These are phyloP conservation scores for Colletotrichum magnum DNA, from an alignment of 2,329 filamentous ascomycete genomes.

Conservation along the genomic window DNA sequence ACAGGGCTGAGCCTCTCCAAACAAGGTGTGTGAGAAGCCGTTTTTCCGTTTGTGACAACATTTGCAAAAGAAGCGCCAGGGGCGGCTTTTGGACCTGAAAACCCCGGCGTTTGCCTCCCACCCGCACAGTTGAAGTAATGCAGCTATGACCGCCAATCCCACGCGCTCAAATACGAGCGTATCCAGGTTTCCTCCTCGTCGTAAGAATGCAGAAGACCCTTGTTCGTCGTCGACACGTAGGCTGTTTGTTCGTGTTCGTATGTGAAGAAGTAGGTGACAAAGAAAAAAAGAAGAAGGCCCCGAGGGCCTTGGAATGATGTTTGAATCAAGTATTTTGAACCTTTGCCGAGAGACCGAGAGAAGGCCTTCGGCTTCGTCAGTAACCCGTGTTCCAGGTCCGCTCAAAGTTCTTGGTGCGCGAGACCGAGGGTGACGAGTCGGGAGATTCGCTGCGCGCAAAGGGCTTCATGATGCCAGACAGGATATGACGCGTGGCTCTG, in stretches of 20 bases:
- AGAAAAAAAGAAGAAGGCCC: slow-evolving; percentile 2
- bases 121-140: slow-evolving; percentile 11
- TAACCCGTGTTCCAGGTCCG: slow-evolving; percentile 34
- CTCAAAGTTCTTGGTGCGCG: slow-evolving; percentile 37
- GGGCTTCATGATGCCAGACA: slow-evolving; percentile 62
- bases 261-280: slow-evolving; percentile 15
- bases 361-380: background rate
- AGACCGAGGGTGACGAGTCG: slow-evolving; percentile 45
- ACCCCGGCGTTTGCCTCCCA: slow-evolving; percentile 13
- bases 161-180: slow-evolving; percentile 24
- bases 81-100: slow-evolving; percentile 2
- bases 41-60: background rate
- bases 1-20: slow-evolving; percentile 13
- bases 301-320: background rate
- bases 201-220: slow-evolving; percentile 23
- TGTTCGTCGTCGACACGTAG: slow-evolving; percentile 24
- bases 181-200: slow-evolving; percentile 31
- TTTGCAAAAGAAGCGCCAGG: slow-evolving; percentile 27
- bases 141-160: slow-evolving; percentile 27
- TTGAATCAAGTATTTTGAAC: background rate
- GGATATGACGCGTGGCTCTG: slow-evolving; percentile 55
- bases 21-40: slow-evolving; percentile 10
- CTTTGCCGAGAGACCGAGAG: background rate
- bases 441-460: slow-evolving; percentile 58
- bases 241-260: slow-evolving; percentile 27